Base-by-base conservation (phyloP, 2,329 filamentous ascomycete genomes). In the Exophiala oligosperma region DNA sequence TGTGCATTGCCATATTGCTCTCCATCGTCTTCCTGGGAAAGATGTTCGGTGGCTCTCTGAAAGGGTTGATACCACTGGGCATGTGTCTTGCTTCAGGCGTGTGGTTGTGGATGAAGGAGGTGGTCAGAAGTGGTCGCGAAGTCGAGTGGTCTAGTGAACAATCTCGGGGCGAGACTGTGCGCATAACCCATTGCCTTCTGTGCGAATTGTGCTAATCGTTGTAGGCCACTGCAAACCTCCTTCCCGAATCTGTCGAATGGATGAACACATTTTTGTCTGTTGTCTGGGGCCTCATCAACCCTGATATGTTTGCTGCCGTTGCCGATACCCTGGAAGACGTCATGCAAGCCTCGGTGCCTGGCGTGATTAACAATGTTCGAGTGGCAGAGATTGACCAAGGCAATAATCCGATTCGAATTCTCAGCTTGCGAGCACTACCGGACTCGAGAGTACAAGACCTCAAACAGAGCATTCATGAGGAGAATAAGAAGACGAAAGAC, bases 351-450 rank as follows among this genome's bases (percentile, higher is more conserved):
- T 96, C 91, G 0, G 89, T 97, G 0, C 94, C 94, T 0, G 86
- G 89, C 1, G 78, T 97, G 40, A 92, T 99, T 64, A 92, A 97
- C 72, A 94, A 96, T 65, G 92, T 99, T 47, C 89, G 93, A 65
- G 91, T 97, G 23, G 92, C 92, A 59, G 92, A 97, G 67, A 96
- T 99, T 67, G 91, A 91, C 50, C 94, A 97, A 73, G 94, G 94
- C 28, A 91, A 82, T 73, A 97, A 97, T 66, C 91, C 94, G 0
- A 80, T 97, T 56, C 86, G 93, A 7, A 90, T 97, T 52, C 80
- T 97, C 48, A 96, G 91, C 71, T 80, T 97, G 70, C 85, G 92
- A 49, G 89, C 92, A 46, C 82, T 97, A 1, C 91, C 92, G 38
- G 92, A 97, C 66, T 81, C 79, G 1, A 89, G 95, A 62, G 89